phyloP scores from a whole-genome alignment of 257 asterid species.

The Eustoma russellianum region DNA sequence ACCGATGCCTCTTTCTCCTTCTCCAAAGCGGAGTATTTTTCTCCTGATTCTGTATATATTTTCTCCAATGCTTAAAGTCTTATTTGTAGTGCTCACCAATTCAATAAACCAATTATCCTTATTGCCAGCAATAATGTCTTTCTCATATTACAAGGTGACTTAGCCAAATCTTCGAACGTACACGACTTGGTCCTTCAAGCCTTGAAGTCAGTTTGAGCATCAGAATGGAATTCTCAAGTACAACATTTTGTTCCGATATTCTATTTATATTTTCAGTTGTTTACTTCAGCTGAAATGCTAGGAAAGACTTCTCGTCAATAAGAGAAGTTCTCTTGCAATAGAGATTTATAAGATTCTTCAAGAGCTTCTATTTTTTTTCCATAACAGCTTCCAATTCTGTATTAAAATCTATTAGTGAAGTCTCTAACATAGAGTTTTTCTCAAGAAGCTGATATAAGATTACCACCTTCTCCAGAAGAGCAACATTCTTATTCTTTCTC shows the following conservation, averaged over 20 bases:
- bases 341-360: too few relatives aligned
- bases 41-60: too few relatives aligned
- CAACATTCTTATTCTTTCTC: constrained; percentile 48
- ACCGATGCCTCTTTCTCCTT: too few relatives aligned
- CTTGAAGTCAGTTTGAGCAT: constrained; percentile 54
- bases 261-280: too few relatives aligned
- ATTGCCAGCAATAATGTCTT: constrained; percentile 46
- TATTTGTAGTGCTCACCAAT: constrained; percentile 39
- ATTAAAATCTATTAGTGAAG: too few relatives aligned
- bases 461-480: constrained; percentile 59
- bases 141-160: constrained; percentile 62
- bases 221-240: constrained; percentile 53
- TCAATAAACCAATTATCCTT: constrained; percentile 47
- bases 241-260: too few relatives aligned
- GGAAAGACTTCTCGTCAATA: constrained; percentile 48
- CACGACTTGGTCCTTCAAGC: constrained; percentile 49
- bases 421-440: too few relatives aligned
- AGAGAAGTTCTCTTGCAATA: too few relatives aligned
- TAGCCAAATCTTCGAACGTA: constrained; percentile 65
- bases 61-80: constrained; percentile 49
- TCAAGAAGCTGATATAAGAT: constrained; percentile 69
- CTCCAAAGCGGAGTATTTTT: too few relatives aligned
- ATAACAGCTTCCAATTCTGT: too few relatives aligned
- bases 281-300: constrained; percentile 37
- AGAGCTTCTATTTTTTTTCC: too few relatives aligned